Base-by-base conservation (phyloP, 805 yeast genomes). In the Cyberlindnera saturnus region DNA sequence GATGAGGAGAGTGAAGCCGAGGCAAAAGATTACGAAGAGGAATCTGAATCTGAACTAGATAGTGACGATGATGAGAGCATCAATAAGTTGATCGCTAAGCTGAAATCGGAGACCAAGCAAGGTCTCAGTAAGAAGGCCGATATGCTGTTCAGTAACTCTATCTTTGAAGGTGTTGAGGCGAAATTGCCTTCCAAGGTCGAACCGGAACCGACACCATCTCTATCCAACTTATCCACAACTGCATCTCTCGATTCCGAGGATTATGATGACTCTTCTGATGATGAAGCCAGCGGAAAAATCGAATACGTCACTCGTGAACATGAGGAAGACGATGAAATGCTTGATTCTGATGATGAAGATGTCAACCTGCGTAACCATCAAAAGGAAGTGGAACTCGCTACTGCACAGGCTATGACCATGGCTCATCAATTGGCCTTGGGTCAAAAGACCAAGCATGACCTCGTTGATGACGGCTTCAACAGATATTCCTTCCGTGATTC, bases 391-490 rank as follows among this genome's bases (percentile, higher is more conserved):
- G 96, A 87, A 50, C 70, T 90, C 47, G 95, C 93, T 16, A 89
- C 96, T 2, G 95, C 85, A 1, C 95, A 89, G 62, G 96, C 96
- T 5, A 93, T 93, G 99, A 93, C 99, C 0, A 69, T 93, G 56
- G 99, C 99, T 0, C 99, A 93, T 61, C 89, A 93, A 64, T 73
- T 93, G 33, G 99, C 98, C 0, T 64, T 88, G 20, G 96, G 96
- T 9, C 89, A 87, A 57, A 85, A 74, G 69, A 78, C 82, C 39
- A 89, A 83, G 60, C 82, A 86, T 55, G 96, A 89, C 57, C 70
- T 91, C 44, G 70, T 87, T n/a, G 88, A 89, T 57, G 97, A 93
- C 56, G 96, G 96, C 34, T 86, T 85, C 65, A 88, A 91, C 64
- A 81, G 87, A 63, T 86, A 88, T 53, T 80, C 98, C 3, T 91